Evolutionary conservation across 257 asterid species (phyloP).

Genomic region (Solanum dulcamara): DNA sequence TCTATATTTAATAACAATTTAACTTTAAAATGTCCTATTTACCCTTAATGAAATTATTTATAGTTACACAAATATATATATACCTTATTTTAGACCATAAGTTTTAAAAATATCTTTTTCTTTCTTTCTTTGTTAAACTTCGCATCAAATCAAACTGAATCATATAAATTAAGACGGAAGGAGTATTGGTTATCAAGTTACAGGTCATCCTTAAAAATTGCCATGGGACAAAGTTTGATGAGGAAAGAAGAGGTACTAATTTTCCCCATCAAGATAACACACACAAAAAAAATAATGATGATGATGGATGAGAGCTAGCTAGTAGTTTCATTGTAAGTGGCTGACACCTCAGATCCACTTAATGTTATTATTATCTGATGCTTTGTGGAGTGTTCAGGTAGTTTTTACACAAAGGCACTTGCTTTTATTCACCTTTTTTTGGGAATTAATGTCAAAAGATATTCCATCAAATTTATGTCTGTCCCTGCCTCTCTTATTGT

Average conservation of each 20-base stretch:
- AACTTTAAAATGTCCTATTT: no score
- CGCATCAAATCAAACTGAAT: no score
- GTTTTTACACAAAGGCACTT: neutral
- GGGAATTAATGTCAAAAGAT: neutral
- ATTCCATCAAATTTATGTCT: neutral
- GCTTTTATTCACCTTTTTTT: neutral
- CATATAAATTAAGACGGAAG: no score
- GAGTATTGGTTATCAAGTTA: neutral
- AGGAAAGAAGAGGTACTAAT: neutral
- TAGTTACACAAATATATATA: no score
- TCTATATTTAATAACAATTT: no score
- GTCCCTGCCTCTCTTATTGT: neutral
- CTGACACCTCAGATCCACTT: slow-evolving; percentile 46
- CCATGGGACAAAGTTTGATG: neutral
- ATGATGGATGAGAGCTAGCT: neutral
- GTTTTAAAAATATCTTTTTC: no score
- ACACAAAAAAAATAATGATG: no score
- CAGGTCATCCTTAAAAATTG: neutral
- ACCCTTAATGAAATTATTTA: no score
- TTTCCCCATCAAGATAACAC: neutral
- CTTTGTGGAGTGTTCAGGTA: slow-evolving; percentile 9
- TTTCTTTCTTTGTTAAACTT: no score
- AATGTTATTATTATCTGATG: neutral
- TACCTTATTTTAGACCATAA: no score
- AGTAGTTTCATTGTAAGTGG: slow-evolving; percentile 18